phyloP scores from a whole-genome alignment of 352 stramenopile genomes.

The Phytopythium cucurbitacearum region DNA sequence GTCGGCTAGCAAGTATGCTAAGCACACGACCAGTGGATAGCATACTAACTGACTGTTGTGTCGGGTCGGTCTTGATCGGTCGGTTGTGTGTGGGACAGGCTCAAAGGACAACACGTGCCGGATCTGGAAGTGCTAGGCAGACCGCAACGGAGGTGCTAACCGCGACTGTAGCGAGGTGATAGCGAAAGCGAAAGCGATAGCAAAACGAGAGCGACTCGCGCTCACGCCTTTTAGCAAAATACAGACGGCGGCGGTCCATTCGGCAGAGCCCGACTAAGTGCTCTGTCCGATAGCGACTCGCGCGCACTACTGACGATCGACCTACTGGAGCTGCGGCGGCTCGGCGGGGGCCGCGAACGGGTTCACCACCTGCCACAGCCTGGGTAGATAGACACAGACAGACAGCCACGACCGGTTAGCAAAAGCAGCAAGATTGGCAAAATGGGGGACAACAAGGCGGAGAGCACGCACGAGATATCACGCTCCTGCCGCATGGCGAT shows the following conservation, averaged over 20 bases:
- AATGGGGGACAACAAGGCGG: neutral
- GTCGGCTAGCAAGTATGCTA: neutral
- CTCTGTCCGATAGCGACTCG: too few species aligned
- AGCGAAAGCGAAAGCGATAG: neutral
- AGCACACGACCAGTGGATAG: neutral
- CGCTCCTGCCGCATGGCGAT: slow-evolving; percentile 79
- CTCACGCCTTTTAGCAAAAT: slow-evolving; percentile 1
- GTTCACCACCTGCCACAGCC: slow-evolving; percentile 71
- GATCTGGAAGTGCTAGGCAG: slow-evolving; percentile 71
- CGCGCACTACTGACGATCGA: neutral
- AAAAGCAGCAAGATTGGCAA: neutral
- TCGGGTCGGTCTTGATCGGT: neutral
- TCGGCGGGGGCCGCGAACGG: slow-evolving; percentile 63
- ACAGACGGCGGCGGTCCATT: neutral
- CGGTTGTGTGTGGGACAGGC: slow-evolving; percentile 19
- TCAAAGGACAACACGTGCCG: slow-evolving; percentile 86
- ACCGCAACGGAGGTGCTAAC: neutral
- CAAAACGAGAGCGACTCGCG: neutral
- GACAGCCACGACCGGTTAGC: neutral
- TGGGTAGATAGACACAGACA: slow-evolving; percentile 16
- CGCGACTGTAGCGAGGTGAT: neutral
- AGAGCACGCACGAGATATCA: slow-evolving; percentile 51
- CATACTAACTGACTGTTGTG: neutral
- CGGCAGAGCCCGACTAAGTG: neutral
- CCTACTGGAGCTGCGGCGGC: slow-evolving; percentile 37